A percentile compares a stretch with the other conserved stretches of the same genome.
phyloP scores from a whole-genome alignment of 768 basidiomycete genomes.

The Suillus paluster region DNA sequence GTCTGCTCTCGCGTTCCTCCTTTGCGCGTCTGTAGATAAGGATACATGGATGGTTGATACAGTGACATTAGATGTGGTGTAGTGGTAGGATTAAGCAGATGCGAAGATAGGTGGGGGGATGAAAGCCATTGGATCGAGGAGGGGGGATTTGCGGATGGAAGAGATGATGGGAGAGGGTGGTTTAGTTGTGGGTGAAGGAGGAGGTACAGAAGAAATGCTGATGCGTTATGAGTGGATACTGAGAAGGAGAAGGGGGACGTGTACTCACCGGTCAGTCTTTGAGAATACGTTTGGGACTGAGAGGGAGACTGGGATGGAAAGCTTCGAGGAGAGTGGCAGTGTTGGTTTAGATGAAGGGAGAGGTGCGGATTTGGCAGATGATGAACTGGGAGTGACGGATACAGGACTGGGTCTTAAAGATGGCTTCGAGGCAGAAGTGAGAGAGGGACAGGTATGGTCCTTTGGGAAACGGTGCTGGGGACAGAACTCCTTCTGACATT shows the following conservation, averaged over 20 bases:
- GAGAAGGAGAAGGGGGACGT: conserved; percentile 26
- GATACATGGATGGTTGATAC: conserved; percentile 21
- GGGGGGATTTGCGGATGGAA: conserved; percentile 11
- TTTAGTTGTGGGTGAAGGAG: conserved; percentile 20
- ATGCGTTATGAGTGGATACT: conserved; percentile 70
- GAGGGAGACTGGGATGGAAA: conserved; percentile 11
- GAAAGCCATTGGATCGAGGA: conserved; percentile 49
- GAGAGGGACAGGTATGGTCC: conserved; percentile 62
- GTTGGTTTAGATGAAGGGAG: conserved; percentile 1
- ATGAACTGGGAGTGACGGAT: conserved; percentile 24
- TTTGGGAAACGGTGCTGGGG: conserved; percentile 78
- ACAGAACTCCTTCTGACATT: conserved; percentile 75
- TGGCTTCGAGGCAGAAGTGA: neutral
- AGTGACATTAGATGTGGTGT: conserved; percentile 12
- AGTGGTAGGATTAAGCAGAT: conserved; percentile 51
- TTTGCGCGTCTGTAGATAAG: conserved; percentile 60
- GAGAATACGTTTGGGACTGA: conserved; percentile 43
- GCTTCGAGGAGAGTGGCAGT: conserved; percentile 16
- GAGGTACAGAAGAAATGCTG: conserved; percentile 43
- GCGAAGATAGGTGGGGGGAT: conserved; percentile 72
- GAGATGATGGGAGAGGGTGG: conserved; percentile 27
- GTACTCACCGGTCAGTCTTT: conserved; percentile 67
- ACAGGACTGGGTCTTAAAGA: neutral
- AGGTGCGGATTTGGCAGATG: conserved; percentile 10
- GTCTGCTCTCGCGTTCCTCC: conserved; percentile 71